A percentile compares a stretch with the other conserved stretches of the same genome.
phyloP scores from a whole-genome alignment of 2,329 filamentous ascomycete species.

The Ceratocystis diversiconidia region DNA sequence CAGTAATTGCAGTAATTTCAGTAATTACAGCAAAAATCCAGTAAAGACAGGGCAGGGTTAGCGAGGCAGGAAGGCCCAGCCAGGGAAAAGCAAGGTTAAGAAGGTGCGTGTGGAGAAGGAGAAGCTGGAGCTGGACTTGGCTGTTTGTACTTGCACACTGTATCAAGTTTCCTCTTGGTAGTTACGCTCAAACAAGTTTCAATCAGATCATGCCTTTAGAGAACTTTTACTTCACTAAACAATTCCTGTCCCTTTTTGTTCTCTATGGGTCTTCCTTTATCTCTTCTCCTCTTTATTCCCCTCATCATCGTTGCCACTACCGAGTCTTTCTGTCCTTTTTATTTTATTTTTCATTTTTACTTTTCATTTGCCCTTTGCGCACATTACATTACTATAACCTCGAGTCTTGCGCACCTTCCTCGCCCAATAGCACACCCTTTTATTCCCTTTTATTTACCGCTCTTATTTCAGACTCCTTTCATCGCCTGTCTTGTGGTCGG shows the following conservation, averaged over 20 bases:
- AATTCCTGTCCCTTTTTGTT: neutral
- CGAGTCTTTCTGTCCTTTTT: neutral
- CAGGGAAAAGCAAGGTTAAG: neutral
- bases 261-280: neutral
- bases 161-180: neutral
- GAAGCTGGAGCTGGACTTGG: neutral
- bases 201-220: conserved; percentile 1
- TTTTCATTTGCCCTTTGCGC: neutral
- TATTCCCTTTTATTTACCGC: neutral
- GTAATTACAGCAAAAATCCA: neutral
- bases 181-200: conserved; percentile 6
- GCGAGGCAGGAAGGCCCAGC: neutral
- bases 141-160: neutral
- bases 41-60: neutral
- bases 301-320: neutral
- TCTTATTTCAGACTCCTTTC: neutral
- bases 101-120: neutral
- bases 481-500: neutral
- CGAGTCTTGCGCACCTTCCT: neutral
- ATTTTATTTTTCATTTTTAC: neutral
- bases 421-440: neutral
- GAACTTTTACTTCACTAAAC: neutral
- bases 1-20: neutral
- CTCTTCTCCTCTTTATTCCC: neutral
- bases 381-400: neutral